Conservation (phyloP, 768 basidiomycete genomes). For the Rhodotorula taiwanensis region DNA sequence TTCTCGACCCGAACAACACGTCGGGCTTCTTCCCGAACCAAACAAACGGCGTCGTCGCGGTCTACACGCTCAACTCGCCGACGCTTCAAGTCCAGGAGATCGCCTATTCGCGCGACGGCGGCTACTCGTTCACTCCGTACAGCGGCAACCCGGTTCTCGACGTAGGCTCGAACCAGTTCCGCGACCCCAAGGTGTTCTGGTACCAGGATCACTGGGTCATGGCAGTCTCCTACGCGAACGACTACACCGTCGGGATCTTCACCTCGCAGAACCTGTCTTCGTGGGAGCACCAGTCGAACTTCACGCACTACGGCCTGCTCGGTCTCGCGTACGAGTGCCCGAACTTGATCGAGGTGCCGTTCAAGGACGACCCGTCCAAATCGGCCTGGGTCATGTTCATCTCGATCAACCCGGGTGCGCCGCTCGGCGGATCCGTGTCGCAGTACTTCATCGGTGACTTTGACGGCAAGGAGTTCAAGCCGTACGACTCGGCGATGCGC, state of each 20-base stretch:
- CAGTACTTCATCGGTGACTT: conserved; percentile 40
- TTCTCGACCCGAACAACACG: conserved; percentile 42
- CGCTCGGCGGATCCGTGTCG: conserved; percentile 36
- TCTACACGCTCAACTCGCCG: conserved; percentile 42
- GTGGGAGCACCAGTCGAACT: conserved; percentile 37
- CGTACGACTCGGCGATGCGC: conserved; percentile 31
- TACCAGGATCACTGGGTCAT: conserved; percentile 41
- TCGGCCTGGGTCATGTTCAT: neutral
- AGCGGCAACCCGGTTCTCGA: conserved; percentile 40
- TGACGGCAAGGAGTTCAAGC: conserved; percentile 39
- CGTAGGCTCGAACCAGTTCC: conserved; percentile 38
- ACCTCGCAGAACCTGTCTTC: conserved; percentile 39
- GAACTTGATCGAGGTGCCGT: conserved; percentile 4
- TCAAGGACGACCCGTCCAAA: neutral
- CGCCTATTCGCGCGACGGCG: conserved; percentile 41
- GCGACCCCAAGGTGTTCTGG: conserved; percentile 43
- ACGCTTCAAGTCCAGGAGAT: conserved; percentile 38
- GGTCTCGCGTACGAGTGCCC: conserved; percentile 31
- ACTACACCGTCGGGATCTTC: conserved; percentile 40
- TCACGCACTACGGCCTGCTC: conserved; percentile 33
- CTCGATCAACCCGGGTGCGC: conserved; percentile 8
- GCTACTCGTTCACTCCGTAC: conserved; percentile 39
- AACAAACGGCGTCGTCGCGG: conserved; percentile 38
- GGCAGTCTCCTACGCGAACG: conserved; percentile 37
- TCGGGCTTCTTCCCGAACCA: conserved; percentile 42